Base-by-base conservation (phyloP, 208 protist species). In the Acanthamoeba sp. region DNA sequence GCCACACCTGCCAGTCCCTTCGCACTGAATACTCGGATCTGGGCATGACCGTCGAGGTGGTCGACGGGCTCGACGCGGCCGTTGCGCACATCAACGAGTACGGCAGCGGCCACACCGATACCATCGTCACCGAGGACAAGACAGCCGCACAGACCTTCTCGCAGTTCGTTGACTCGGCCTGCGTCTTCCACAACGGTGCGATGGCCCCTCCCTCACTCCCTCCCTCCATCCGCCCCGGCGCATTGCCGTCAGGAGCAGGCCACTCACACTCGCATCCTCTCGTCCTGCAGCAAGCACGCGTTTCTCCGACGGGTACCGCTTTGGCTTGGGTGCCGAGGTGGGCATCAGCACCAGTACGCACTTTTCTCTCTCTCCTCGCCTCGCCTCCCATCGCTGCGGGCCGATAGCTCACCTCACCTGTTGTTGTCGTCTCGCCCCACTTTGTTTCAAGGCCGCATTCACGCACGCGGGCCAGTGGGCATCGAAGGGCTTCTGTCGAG, bases 311-410 rank as follows among this genome's bases (percentile, higher is more conserved):
- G 98, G 94, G 18, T 95, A 95, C 93, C 96, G 98, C 32, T 98
- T 98, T 94, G 98, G 98, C 18, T 96, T 99, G 36, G 98, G 98
- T 16, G 98, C 98, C n/a, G 98, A 99, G 95, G 98, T 99, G 27
- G 98, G 98, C 88, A 98, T 99, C 96, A 97, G 38, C 45, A 96
- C 95, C 9, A 34, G 38, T 52, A 24, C 48, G 32, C 48, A 4
- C 52, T 34, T 27, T 29, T 14, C 29, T 29, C 32, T 36, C n/a
- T n/a, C n/a, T n/a, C n/a, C n/a, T n/a, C n/a, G n/a, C n/a, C n/a
- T n/a, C n/a, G n/a, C n/a, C n/a, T n/a, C n/a, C n/a, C n/a, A n/a
- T n/a, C n/a, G n/a, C n/a, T n/a, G n/a, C n/a, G n/a, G n/a, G n/a
- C n/a, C n/a, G n/a, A n/a, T n/a, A n/a, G n/a, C n/a, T n/a, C n/a